Conservation (phyloP, 2,329 filamentous ascomycete genomes). For the Diaporthe vexans region DNA sequence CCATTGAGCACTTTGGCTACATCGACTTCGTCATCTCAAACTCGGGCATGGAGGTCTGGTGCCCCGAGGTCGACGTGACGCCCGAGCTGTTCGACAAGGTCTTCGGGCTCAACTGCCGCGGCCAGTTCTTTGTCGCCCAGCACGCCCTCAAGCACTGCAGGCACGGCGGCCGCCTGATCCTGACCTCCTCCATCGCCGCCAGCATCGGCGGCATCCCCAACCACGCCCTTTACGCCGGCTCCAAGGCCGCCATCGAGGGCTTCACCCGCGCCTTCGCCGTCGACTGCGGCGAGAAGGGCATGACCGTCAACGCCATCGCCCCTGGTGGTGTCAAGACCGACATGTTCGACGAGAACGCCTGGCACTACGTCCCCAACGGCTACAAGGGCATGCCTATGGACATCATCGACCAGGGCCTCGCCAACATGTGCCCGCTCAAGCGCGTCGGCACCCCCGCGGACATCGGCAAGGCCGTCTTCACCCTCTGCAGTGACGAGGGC, state of each 20-base stretch:
- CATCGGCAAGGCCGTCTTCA: constrained; percentile 69
- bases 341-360: constrained; percentile 81
- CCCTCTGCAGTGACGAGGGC: constrained; percentile 69
- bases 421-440: constrained; percentile 70
- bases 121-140: constrained; percentile 84
- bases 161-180: constrained; percentile 77
- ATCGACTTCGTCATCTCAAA: constrained; percentile 82
- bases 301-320: constrained; percentile 81
- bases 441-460: constrained; percentile 71
- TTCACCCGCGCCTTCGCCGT: constrained; percentile 80
- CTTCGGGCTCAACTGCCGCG: constrained; percentile 78
- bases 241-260: constrained; percentile 80
- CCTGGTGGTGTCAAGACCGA: constrained; percentile 82
- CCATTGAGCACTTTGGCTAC: constrained; percentile 75
- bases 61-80: constrained; percentile 77
- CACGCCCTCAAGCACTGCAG: constrained; percentile 80
- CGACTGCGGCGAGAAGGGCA: constrained; percentile 76
- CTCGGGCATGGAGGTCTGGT: constrained; percentile 79
- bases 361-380: constrained; percentile 74
- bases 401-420: constrained; percentile 68
- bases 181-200: constrained; percentile 79
- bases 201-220: constrained; percentile 76
- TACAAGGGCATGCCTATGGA: constrained; percentile 64
- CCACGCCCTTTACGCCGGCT: constrained; percentile 79
- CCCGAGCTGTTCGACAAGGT: constrained; percentile 80